These are phyloP conservation scores for Angophora floribunda DNA, from an alignment of 345 rosid genomes.

Conservation along the genomic window DNA sequence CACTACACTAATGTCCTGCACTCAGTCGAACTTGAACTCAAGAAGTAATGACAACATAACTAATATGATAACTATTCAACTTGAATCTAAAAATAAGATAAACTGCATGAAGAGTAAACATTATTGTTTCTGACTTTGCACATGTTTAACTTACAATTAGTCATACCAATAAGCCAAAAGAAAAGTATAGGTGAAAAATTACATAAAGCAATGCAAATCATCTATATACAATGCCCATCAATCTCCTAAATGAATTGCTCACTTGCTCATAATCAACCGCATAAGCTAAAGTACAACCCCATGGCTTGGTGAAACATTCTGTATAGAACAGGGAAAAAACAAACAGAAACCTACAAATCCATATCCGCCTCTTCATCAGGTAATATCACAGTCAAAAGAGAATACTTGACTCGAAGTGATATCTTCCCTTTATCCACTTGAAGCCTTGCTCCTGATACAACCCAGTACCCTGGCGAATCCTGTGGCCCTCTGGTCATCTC, in stretches of 20 bases:
- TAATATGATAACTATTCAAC: background rate
- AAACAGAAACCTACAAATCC: background rate
- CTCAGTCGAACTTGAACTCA: background rate
- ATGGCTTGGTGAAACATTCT: background rate
- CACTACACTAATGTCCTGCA: background rate
- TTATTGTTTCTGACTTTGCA: background rate
- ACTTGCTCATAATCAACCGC: background rate
- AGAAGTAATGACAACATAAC: background rate
- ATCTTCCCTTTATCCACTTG: conserved; percentile 33
- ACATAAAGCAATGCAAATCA: background rate
- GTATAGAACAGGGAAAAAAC: background rate
- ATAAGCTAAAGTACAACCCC: background rate
- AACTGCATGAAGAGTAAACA: background rate
- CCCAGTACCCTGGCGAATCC: conserved; percentile 47
- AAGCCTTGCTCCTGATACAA: conserved; percentile 35
- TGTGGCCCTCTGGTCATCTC: conserved; percentile 47
- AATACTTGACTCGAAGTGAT: conserved; percentile 37
- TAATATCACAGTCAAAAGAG: conserved; percentile 12
- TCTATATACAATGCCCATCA: background rate
- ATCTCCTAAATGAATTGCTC: background rate
- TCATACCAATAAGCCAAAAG: background rate
- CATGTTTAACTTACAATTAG: background rate
- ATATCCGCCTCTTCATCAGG: conserved; percentile 4
- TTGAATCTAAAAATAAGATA: background rate
- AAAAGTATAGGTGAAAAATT: background rate